Evolutionary conservation across 2,329 filamentous ascomycete genomes (phyloP), one percentile per base, ranked within the genome.

Genomic region (Microcyclosporella mali): DNA sequence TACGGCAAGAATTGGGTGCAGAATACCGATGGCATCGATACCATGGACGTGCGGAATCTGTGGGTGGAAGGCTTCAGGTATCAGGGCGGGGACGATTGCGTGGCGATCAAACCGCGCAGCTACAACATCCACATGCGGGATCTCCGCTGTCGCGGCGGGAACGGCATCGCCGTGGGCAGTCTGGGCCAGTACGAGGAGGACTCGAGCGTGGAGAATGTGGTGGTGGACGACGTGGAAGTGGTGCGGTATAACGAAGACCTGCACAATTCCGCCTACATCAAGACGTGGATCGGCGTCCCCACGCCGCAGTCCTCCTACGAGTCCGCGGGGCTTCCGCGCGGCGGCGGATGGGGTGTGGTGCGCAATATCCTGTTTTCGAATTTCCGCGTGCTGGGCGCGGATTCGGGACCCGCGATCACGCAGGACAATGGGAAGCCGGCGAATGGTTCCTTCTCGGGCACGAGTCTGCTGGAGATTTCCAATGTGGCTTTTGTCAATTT

Each of bases 91-190:
- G 82, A 73, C 57, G 66, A 75, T 43, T 87, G 83, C 61, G 73
- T 79, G 18, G 73, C 74, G 31, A 69, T 72, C 47, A 86, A 84
- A 63, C 70, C 74, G 32, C 71, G 83, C 62, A 79, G 78, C 44
- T 72, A 78, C 62, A 79, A 82, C 53, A 70, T 75, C 47, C 62
- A 66, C 28, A 61, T 72, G 43, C 70, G 74, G 43, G 82, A 77
- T 56, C 52, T 70, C 6, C 68, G 66, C 46, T 85, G 78, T 42
- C 66, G 68, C 32, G 70, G 71, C 10, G 74, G 74, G 2, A 78
- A 78, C 46, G 69, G 68, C 39, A 68, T 69, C 19, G 74, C 75
- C 3, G 68, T 70, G 30, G 75, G 75, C 1, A 71, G 66, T 47
- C 61, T 78, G 1, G 74, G 74, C 2, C 75, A 78, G 51, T 78